Conservation (phyloP, 495 filamentous ascomycete genomes). For the Pyronema omphalodes region DNA sequence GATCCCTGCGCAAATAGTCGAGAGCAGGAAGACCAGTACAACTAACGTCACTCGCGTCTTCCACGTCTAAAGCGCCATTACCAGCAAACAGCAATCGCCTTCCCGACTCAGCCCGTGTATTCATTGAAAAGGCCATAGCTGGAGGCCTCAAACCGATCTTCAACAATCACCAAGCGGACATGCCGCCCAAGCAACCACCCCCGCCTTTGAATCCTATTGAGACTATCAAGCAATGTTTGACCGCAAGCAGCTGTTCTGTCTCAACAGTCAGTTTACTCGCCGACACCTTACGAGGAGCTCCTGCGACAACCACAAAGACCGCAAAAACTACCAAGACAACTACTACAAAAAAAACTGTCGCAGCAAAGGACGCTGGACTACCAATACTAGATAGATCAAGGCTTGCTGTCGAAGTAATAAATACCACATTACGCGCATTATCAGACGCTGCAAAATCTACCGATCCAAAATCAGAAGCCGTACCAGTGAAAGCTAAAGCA, state of each 20-base stretch:
- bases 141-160: too few relatives aligned
- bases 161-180: not conserved
- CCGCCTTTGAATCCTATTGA: conserved; percentile 6
- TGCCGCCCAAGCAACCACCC: not conserved
- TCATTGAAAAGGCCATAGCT: too few relatives aligned
- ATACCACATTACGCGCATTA: conserved; percentile 53
- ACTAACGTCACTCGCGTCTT: too few relatives aligned
- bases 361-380: conserved; percentile 16
- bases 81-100: too few relatives aligned
- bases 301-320: conserved; percentile 4
- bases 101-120: too few relatives aligned
- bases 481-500: not conserved
- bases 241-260: conserved; percentile 12
- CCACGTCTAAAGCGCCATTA: too few relatives aligned
- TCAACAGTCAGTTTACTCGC: conserved; percentile 16
- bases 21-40: too few relatives aligned
- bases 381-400: conserved; percentile 25
- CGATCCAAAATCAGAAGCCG: not conserved
- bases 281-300: conserved; percentile 6
- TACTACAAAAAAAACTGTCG: not conserved
- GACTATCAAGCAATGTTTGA: conserved; percentile 15
- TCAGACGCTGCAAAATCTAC: conserved; percentile 46
- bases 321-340: conserved; percentile 6
- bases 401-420: conserved; percentile 68
- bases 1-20: too few relatives aligned